A percentile compares a stretch with the other conserved stretches of the same genome.
Conservation (phyloP, 2,329 filamentous ascomycete genomes). For the Fusarium albosuccineum region DNA sequence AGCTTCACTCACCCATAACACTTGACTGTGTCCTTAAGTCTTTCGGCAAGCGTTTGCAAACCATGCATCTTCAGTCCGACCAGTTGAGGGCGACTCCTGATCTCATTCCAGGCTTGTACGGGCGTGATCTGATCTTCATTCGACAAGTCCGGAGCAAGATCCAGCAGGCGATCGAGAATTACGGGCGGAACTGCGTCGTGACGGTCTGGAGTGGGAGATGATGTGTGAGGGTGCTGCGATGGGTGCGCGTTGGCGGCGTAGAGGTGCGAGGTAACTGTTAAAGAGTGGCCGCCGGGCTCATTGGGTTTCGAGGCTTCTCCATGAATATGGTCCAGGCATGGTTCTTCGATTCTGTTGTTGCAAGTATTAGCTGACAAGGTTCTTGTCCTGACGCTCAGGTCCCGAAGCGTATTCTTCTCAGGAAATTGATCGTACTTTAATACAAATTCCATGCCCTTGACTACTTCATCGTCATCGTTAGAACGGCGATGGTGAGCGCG, state of each 20-base stretch:
- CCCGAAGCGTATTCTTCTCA: too few species aligned
- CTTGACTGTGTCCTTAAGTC: constrained; percentile 14
- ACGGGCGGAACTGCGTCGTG: not conserved
- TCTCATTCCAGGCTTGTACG: constrained; percentile 23
- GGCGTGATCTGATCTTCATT: constrained; percentile 28
- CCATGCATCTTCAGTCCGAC: not conserved
- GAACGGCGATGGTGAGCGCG: not conserved
- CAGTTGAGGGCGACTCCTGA: constrained; percentile 25
- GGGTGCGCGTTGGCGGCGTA: not conserved
- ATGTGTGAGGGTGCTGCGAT: constrained; percentile 3
- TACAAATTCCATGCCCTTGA: constrained; percentile 52
- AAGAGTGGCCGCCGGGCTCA: constrained; percentile 15
- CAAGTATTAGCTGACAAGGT: not conserved
- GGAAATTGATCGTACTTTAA: constrained; percentile 36
- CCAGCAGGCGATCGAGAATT: constrained; percentile 18
- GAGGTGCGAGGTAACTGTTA: constrained; percentile 27
- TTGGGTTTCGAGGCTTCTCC: constrained; percentile 18
- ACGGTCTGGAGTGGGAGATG: not conserved
- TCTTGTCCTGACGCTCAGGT: too few species aligned
- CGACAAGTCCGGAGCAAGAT: constrained; percentile 17
- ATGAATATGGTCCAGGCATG: constrained; percentile 26
- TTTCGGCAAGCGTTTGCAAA: constrained; percentile 4
- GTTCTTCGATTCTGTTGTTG: constrained; percentile 20
- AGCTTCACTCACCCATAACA: constrained; percentile 24
- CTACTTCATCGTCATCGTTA: not conserved